phyloP scores from a whole-genome alignment of 805 yeast species.

The Hagleromyces aurorensis region DNA sequence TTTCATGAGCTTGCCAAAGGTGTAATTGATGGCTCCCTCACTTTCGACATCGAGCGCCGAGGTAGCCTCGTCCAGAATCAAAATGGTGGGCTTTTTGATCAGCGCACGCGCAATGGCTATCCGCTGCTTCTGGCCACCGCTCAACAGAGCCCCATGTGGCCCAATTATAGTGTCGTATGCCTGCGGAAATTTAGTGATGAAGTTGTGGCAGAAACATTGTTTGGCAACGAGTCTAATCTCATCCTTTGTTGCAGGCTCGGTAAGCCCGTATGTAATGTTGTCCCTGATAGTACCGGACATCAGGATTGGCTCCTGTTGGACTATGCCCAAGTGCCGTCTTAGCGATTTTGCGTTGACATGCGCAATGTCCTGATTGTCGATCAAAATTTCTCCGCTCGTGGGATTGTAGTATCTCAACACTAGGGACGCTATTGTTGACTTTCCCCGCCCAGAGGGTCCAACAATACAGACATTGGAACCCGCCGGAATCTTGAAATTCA shows the following conservation, averaged over 20 bases:
- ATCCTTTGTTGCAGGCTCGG: constrained; percentile 54
- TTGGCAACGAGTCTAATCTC: constrained; percentile 40
- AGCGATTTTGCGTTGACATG: constrained; percentile 42
- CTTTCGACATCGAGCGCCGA: constrained; percentile 76
- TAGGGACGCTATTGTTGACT: constrained; percentile 66
- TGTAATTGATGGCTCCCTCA: constrained; percentile 69
- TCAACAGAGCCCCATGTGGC: constrained; percentile 56
- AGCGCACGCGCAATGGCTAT: constrained; percentile 82
- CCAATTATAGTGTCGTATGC: constrained; percentile 63
- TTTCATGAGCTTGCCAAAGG: constrained; percentile 55
- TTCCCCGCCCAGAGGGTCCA: constrained; percentile 90
- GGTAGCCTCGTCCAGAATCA: constrained; percentile 81
- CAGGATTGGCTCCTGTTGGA: constrained; percentile 69
- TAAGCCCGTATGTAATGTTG: constrained; percentile 65
- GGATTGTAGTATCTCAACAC: constrained; percentile 49
- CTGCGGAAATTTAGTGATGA: constrained; percentile 51
- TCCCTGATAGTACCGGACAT: constrained; percentile 76
- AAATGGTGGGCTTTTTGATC: constrained; percentile 62
- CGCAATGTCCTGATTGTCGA: constrained; percentile 47
- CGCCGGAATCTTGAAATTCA: constrained; percentile 41
- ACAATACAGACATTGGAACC: constrained; percentile 66
- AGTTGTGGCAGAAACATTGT: constrained; percentile 50
- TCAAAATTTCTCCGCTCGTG: constrained; percentile 37
- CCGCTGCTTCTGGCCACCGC: constrained; percentile 94
- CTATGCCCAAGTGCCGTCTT: constrained; percentile 57